phyloP scores from a whole-genome alignment of 441 rosid genomes.

The Eruca vesicaria region DNA sequence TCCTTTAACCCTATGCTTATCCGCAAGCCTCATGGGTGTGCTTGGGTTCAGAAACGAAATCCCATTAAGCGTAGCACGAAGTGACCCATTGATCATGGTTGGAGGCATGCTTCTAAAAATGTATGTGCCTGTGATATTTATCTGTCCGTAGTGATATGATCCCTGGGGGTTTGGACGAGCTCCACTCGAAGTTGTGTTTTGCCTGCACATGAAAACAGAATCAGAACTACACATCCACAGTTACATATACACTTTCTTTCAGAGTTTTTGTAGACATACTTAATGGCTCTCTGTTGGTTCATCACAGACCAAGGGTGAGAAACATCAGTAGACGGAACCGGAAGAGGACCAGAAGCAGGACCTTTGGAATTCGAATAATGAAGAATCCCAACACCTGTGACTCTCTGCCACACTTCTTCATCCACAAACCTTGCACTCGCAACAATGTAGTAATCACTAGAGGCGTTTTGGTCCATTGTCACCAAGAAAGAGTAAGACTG shows the following conservation, averaged over 20 bases:
- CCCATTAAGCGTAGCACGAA: conserved; percentile 73
- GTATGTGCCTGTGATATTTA: conserved; percentile 74
- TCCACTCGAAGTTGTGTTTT: conserved; percentile 80
- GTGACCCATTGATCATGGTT: conserved; percentile 53
- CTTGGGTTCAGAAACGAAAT: conserved; percentile 74
- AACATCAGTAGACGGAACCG: conserved; percentile 68
- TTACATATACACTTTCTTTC: conserved; percentile 32
- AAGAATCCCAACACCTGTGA: conserved; percentile 89
- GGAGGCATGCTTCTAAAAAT: conserved; percentile 73
- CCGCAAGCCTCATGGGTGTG: conserved; percentile 84
- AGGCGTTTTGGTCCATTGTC: conserved; percentile 94
- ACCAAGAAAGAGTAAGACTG: conserved; percentile 91
- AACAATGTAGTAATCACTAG: conserved; percentile 83
- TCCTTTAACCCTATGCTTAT: conserved; percentile 65
- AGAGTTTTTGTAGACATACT: conserved; percentile 42
- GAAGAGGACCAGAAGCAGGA: conserved; percentile 77
- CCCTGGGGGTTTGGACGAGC: conserved; percentile 99
- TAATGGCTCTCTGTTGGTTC: conserved; percentile 82
- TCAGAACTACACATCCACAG: conserved; percentile 43
- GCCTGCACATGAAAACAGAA: conserved; percentile 51
- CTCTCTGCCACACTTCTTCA: conserved; percentile 83
- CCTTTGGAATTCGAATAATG: conserved; percentile 94
- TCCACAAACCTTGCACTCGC: conserved; percentile 95
- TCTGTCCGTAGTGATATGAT: conserved; percentile 83
- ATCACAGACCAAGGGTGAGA: conserved; percentile 81